Conservation (phyloP, 768 basidiomycete species). For the Lactifluus pinguis region DNA sequence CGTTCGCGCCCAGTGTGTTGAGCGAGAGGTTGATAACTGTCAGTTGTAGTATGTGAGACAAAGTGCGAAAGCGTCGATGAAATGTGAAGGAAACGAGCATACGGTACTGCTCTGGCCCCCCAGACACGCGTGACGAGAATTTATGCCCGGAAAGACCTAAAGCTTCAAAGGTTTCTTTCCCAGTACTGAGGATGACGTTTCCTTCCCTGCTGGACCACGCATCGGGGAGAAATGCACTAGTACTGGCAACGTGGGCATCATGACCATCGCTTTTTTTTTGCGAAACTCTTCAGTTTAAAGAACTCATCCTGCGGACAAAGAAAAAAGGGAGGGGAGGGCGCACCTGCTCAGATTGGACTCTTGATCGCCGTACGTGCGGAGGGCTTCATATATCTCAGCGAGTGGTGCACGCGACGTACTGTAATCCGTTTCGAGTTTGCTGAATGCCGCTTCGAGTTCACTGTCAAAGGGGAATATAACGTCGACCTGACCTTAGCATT, state of each 20-base stretch:
- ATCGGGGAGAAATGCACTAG: conserved; percentile 33
- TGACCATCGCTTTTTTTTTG: background rate
- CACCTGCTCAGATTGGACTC: conserved; percentile 16
- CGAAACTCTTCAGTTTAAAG: background rate
- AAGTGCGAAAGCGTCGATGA: conserved; percentile 18
- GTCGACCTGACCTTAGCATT: conserved; percentile 41
- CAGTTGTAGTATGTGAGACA: background rate
- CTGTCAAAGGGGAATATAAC: conserved; percentile 45
- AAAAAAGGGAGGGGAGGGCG: too few relatives aligned
- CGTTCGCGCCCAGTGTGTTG: background rate
- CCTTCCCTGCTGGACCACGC: conserved; percentile 62
- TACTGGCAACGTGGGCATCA: conserved; percentile 9
- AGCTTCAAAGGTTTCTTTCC: conserved; percentile 48
- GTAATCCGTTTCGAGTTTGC: conserved; percentile 36
- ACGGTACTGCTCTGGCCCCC: conserved; percentile 30
- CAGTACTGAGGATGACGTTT: conserved; percentile 45
- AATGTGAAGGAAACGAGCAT: conserved; percentile 31
- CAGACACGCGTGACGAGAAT: conserved; percentile 40
- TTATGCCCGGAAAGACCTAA: conserved; percentile 51
- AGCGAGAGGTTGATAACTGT: conserved; percentile 2
- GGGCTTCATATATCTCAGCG: conserved; percentile 33
- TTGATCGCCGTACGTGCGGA: conserved; percentile 27
- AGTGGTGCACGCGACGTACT: conserved; percentile 36
- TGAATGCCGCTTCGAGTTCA: conserved; percentile 32
- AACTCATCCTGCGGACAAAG: too few relatives aligned